Conservation (phyloP, 345 rosid species). For the Kandelia obovata region DNA sequence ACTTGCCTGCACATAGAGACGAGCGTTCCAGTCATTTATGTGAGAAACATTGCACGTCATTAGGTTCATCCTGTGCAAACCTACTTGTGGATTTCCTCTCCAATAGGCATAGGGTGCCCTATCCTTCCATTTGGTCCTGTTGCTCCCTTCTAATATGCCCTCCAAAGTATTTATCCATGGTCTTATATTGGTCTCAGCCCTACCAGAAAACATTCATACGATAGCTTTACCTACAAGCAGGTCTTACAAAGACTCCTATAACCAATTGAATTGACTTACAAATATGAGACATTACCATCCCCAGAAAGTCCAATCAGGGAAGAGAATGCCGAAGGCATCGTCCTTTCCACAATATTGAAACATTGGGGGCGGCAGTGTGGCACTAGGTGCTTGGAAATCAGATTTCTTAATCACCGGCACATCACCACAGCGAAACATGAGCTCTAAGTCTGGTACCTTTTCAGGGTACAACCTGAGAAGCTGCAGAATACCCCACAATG, state of each 20-base stretch:
- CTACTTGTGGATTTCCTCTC: slow-evolving; percentile 51
- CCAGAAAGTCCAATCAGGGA: slow-evolving; percentile 83
- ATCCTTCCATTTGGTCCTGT: slow-evolving; percentile 47
- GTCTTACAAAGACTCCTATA: no score
- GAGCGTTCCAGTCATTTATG: slow-evolving; percentile 36
- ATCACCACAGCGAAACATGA: slow-evolving; percentile 52
- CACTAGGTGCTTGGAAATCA: slow-evolving; percentile 21
- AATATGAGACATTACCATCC: slow-evolving; percentile 45
- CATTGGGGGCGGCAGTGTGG: slow-evolving; percentile 46
- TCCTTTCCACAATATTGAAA: slow-evolving; percentile 58
- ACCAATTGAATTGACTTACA: no score
- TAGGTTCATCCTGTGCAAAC: slow-evolving; percentile 33
- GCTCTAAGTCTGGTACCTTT: slow-evolving; percentile 57
- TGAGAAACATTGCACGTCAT: slow-evolving; percentile 45
- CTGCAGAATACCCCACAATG: slow-evolving; percentile 70
- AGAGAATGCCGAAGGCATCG: slow-evolving; percentile 43
- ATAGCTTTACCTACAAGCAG: background rate
- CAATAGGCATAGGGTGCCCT: slow-evolving; percentile 61
- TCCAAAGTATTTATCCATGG: slow-evolving; percentile 46
- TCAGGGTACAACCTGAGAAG: slow-evolving; percentile 67
- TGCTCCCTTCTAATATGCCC: slow-evolving; percentile 40
- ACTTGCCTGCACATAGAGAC: slow-evolving; percentile 27
- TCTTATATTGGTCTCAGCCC: slow-evolving; percentile 63
- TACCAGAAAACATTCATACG: slow-evolving; percentile 3
- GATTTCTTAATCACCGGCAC: slow-evolving; percentile 32